Evolutionary conservation across 352 stramenopile genomes (phyloP), one percentile per base, ranked within the genome.

Genomic region (Globisporangium parvum): DNA sequence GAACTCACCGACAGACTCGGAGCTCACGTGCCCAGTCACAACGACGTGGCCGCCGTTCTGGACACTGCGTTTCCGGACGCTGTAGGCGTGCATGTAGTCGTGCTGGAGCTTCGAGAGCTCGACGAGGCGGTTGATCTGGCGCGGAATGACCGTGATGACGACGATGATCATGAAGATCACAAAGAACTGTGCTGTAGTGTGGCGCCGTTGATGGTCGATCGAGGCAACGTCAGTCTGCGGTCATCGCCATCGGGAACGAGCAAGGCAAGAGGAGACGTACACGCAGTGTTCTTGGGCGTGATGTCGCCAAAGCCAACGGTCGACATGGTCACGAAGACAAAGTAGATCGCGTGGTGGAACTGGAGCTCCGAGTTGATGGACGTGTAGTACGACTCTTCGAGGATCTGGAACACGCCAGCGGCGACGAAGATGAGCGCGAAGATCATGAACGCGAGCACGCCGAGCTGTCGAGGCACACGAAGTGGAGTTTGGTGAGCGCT

Each of bases 291-390:
- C 18, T 70, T 65, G 12, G 77, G 73, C 3, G 72, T 72, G 26
- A 87, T 85, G 42, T 85, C 77, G 10, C 74, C 74, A 51, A 80
- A 87, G 24, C 77, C 77, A 41, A 87, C 76, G 0, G 77, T 87
- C 0, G 74, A 74, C 18, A 87, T 63, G 3, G 77, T 87, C 28
- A 85, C 77, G 47, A 87, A 84, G 21, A 87, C 74, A 47, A 85
- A 87, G 55, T 87, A 85, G 51, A 87, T 66, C 17, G 72, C 73
- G 60, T 82, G 61, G 63, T 85, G 77, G 52, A 87, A 85, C 54
- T 78, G n/a, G 33, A 85, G 66, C 33, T 54, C 55, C 3, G 57
- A 47, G 2, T 59, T 47, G 21, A 78, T 59, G 3, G 71, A 62
- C 6, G 54, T 54, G 55, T 84, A 82, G 47, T 80, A 84, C 24